A percentile compares a stretch with the other conserved stretches of the same genome.
phyloP scores from a whole-genome alignment of 306 rosid genomes.

The Glycine tomentella region DNA sequence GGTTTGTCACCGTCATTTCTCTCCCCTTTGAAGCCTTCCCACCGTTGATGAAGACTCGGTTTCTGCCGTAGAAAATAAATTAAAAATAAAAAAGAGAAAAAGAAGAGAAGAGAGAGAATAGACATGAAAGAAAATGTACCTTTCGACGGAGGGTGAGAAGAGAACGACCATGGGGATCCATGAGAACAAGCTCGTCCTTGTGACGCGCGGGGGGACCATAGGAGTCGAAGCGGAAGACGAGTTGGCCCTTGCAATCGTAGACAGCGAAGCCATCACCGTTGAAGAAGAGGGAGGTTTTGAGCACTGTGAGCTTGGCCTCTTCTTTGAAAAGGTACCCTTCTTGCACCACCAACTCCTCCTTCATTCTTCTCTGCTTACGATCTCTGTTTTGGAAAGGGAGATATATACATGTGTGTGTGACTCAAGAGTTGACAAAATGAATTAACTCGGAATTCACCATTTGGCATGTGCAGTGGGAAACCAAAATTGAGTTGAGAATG shows the following conservation, averaged over 20 bases:
- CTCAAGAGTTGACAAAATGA: too few species aligned
- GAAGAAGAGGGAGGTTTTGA: conserved; percentile 86
- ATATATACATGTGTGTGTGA: too few species aligned
- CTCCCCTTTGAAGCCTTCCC: conserved; percentile 94
- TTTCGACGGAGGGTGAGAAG: conserved; percentile 91
- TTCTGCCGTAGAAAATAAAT: conserved; percentile 51
- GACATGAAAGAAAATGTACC: conserved; percentile 43
- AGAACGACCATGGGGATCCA: conserved; percentile 83
- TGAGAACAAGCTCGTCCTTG: conserved; percentile 78
- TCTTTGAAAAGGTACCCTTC: conserved; percentile 56
- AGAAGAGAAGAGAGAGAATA: too few species aligned
- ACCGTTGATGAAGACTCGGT: conserved; percentile 91
- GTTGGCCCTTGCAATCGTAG: conserved; percentile 74
- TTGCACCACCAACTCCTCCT: conserved; percentile 56
- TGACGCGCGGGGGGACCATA: conserved; percentile 73
- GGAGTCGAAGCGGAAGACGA: conserved; percentile 88
- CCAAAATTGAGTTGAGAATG: too few species aligned
- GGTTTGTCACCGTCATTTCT: conserved; percentile 79
- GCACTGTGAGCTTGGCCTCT: conserved; percentile 76
- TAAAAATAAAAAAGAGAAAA: too few species aligned
- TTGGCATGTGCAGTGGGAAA: too few species aligned
- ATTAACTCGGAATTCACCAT: too few species aligned
- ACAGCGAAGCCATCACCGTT: conserved; percentile 84
- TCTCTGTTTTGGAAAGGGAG: too few species aligned
- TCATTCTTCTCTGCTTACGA: conserved; percentile 47